These are phyloP conservation scores for Sugiyamaella pinicola DNA, from an alignment of 1,139 yeast genomes.

Conservation along the genomic window DNA sequence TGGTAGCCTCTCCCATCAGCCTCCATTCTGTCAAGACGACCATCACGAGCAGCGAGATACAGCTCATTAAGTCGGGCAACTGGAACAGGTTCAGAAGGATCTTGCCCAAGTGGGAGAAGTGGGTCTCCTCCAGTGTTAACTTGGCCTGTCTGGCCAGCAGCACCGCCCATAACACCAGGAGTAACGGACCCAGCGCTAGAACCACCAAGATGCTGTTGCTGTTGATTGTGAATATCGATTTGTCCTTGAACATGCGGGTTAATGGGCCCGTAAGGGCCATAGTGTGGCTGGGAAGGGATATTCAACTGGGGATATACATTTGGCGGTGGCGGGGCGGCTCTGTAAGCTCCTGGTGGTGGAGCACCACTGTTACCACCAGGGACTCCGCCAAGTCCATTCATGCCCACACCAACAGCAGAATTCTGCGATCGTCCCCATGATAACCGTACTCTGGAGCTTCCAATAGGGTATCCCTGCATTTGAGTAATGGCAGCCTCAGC, in stretches of 20 bases:
- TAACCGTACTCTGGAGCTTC: conserved; percentile 78
- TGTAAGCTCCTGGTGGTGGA: conserved; percentile 20
- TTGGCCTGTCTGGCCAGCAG: conserved; percentile 22
- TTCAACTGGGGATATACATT: conserved; percentile 43
- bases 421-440: conserved; percentile 80
- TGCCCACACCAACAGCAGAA: conserved; percentile 19
- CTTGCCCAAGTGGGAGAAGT: conserved; percentile 34
- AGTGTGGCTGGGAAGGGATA: conserved; percentile 39
- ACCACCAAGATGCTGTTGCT: conserved; percentile 16
- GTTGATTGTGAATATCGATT: conserved; percentile 38
- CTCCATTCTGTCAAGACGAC: conserved; percentile 52
- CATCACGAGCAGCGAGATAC: conserved; percentile 52
- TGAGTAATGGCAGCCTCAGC: conserved; percentile 89
- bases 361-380: conserved; percentile 10
- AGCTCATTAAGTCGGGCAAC: conserved; percentile 51
- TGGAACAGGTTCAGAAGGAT: conserved; percentile 45
- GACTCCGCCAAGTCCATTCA: conserved; percentile 11
- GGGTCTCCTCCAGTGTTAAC: conserved; percentile 23
- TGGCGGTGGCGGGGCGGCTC: conserved; percentile 35
- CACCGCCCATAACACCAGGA: conserved; percentile 17
- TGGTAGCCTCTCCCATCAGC: conserved; percentile 49
- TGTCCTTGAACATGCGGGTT: conserved; percentile 37
- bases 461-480: conserved; percentile 91
- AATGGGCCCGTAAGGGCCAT: conserved; percentile 45
- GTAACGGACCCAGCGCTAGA: conserved; percentile 12